Base-by-base conservation (phyloP, 2,329 filamentous ascomycete genomes). In the Cladorrhinum sp. region DNA sequence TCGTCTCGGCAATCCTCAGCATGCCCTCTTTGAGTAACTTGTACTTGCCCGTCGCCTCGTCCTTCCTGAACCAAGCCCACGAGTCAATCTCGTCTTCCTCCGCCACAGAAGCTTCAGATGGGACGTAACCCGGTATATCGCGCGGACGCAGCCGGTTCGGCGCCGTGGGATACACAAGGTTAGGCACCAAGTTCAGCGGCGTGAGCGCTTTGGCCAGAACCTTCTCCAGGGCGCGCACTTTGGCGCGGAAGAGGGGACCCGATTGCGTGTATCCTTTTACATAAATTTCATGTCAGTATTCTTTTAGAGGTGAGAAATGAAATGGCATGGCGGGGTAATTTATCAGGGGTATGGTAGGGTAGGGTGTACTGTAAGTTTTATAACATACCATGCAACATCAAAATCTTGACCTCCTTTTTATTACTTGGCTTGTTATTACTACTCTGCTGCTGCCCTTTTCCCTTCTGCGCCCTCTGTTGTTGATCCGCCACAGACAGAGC, bases 191-290 rank as follows among this genome's bases (percentile, higher is more conserved):
- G 66, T 79, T 78, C 58, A 83, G 76, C 50, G 87, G 82, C 1
- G 82, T 75, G 64, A 97, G 89, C 25, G 85, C 78, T 71, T 96
- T 96, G 62, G 79, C 75, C 60, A 97, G 83, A 57, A 88, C 79
- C 75, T 97, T 96, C 68, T 92, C 86, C 1, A 97, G 80, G 10
- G 91, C 91, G 73, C 92, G 90, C 50, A 91, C 96, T 78, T 97
- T 97, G 74, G 88, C 85, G 72, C 86, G 88, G 83, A 97, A 97
- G 64, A 92, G 80, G 3, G 87, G 76, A 3, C 93, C 92, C 25
- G 91, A 96, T 80, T 98, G 93, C 7, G 93, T 96, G 83, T 87
- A 97, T 75, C 93, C 90, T 87, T 59, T 10, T 55, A 32, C 6
- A 9, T 36, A 4, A 18, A 16, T 41, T 41, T 13, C 10, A 38